Evolutionary conservation across 1,284 basidiomycete species (phyloP), one percentile per base, ranked within the genome.

Genomic region (Boletellus deceptivus): DNA sequence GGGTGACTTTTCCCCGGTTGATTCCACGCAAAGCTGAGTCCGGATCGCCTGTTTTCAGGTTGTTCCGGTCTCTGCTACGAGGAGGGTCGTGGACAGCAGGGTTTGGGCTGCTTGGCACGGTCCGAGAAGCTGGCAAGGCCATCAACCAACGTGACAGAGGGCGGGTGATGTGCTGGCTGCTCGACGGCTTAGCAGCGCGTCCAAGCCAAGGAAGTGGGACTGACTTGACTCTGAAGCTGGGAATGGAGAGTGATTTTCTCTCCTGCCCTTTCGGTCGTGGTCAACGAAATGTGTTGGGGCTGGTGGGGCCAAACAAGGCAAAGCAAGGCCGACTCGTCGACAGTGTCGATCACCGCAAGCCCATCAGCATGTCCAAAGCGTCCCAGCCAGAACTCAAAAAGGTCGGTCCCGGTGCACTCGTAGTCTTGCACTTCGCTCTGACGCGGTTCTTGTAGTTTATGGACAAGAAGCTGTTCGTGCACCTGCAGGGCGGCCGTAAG

Each of bases 391-490:
- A 96, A 70, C 80, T 96, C 54, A 96, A 95, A 81, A 96, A 93
- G 83, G 93, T 93, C 7, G 20, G 53, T 42, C 35, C n/a, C 16
- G 37, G 7, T 35, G 27, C 25, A 38, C 1, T 25, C 49, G 29
- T 48, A 38, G 31, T 37, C 33, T 24, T 38, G 46, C 48, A 14
- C 49, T 34, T 6, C 11, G 3, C 49, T 46, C 51, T 41, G 45
- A 44, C n/a, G 27, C 25, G 25, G 50, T 8, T 25, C 52, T 48
- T 52, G 59, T 67, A 98, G 90, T 99, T 97, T 70, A 98, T 99
- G 91, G 97, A 99, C 82, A 97, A 98, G 78, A 91, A 89, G 62
- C 77, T 98, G 60, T 94, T 93, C 72, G 80, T 99, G 65, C 87
- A 98, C 75, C 78, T 99, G 7, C 96, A 99, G 69, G 97, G 95